Conservation (phyloP, 148 eudicot species). For the Arbutus unedo region DNA sequence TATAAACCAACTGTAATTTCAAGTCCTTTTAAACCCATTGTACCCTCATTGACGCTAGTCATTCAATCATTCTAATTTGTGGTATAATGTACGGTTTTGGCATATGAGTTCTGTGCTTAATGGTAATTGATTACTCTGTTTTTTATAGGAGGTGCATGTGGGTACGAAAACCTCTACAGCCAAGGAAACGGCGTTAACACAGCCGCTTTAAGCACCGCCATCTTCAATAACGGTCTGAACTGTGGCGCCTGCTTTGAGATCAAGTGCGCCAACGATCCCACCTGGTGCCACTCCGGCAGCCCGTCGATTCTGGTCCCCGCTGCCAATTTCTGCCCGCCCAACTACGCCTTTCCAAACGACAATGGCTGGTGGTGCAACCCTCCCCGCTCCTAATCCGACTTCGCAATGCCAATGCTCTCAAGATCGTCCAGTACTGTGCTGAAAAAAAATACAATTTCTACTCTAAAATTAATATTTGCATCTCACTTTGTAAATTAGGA, state of each 20-base stretch:
- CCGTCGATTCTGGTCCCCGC: constrained; percentile 64
- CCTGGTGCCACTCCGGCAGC: constrained; percentile 71
- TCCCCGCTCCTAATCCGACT: constrained; percentile 66
- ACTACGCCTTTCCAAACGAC: constrained; percentile 50
- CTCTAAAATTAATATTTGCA: too few species aligned
- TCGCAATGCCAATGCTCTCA: constrained; percentile 76
- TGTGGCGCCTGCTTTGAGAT: constrained; percentile 71
- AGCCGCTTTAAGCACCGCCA: constrained; percentile 65
- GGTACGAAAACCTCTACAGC: constrained; percentile 63
- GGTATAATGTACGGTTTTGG: background rate
- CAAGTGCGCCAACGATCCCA: constrained; percentile 53
- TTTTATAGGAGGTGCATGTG: constrained; percentile 58
- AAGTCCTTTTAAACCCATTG: background rate
- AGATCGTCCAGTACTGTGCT: constrained; percentile 66
- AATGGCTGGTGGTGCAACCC: constrained; percentile 83
- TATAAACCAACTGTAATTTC: too few species aligned
- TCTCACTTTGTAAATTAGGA: too few species aligned
- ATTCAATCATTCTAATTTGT: background rate
- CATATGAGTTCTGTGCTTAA: too few species aligned
- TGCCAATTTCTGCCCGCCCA: constrained; percentile 74
- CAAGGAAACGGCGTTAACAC: constrained; percentile 72
- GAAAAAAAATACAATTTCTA: too few species aligned
- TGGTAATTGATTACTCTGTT: background rate
- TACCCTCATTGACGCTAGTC: too few species aligned
- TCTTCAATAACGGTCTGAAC: constrained; percentile 60